Conservation (phyloP, 306 rosid genomes). For the Vigna hirtella region DNA sequence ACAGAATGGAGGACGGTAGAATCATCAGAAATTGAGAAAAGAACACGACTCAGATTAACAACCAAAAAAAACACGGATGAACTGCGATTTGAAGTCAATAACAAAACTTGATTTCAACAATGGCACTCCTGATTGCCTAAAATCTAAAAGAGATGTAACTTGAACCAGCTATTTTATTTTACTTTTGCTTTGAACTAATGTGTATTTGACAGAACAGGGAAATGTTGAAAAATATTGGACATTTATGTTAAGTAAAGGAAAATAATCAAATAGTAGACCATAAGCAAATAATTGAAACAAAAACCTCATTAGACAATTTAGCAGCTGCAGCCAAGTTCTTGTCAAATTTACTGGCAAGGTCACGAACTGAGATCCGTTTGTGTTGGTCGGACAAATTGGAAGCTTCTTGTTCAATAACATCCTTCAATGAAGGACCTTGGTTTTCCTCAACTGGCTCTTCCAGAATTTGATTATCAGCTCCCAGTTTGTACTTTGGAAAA, state of each 20-base stretch:
- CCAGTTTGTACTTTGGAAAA: slow-evolving; percentile 89
- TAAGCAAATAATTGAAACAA: slow-evolving; percentile 33
- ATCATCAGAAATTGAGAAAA: slow-evolving; percentile 24
- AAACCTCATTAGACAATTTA: slow-evolving; percentile 90
- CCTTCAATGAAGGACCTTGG: slow-evolving; percentile 76
- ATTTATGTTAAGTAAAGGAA: slow-evolving; percentile 21
- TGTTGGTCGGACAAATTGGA: slow-evolving; percentile 80
- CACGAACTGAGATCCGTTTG: slow-evolving; percentile 97
- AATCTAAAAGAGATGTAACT: neutral
- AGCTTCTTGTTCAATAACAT: slow-evolving; percentile 81
- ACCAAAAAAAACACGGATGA: slow-evolving; percentile 10
- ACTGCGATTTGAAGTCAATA: slow-evolving; percentile 21
- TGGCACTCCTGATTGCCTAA: neutral
- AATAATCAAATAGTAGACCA: slow-evolving; percentile 17
- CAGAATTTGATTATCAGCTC: slow-evolving; percentile 75
- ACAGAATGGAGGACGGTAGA: neutral
- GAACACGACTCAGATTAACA: slow-evolving; percentile 28
- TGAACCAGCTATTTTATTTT: neutral
- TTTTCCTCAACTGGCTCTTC: slow-evolving; percentile 76
- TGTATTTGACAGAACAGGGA: slow-evolving; percentile 6
- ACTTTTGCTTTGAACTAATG: neutral
- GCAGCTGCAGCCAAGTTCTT: slow-evolving; percentile 94
- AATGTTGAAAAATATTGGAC: neutral
- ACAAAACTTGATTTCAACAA: slow-evolving; percentile 16
- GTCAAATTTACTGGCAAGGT: slow-evolving; percentile 96